Conservation (phyloP, 164 flowering plant genomes). For the Vitis rupestris region DNA sequence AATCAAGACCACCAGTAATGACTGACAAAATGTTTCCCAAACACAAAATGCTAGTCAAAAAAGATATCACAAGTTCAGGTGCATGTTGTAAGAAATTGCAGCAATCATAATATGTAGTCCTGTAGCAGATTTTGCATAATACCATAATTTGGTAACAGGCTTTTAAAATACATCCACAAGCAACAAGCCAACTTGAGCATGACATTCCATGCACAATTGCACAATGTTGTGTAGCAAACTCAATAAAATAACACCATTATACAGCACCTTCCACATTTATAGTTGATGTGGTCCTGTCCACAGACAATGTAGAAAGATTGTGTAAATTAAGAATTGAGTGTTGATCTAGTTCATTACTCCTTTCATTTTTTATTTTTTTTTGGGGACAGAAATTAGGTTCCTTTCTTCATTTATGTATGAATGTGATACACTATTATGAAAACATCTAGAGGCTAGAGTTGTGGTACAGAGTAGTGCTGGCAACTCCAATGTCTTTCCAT, state of each 20-base stretch:
- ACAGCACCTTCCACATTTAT: background rate
- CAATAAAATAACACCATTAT: background rate
- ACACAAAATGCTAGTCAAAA: background rate
- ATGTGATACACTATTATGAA: background rate
- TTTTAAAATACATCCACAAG: background rate
- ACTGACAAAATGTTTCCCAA: constrained; percentile 39
- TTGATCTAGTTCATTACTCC: background rate
- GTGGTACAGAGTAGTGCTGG: background rate
- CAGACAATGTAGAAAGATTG: background rate
- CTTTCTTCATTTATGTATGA: background rate
- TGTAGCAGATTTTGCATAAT: background rate
- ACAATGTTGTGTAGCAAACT: background rate
- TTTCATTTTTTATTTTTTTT: background rate
- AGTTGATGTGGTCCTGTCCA: background rate
- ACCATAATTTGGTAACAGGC: background rate
- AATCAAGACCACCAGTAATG: constrained; percentile 91
- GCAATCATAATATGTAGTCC: too few relatives aligned
- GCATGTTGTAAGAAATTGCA: background rate
- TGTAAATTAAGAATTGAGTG: background rate
- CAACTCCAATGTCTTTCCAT: background rate
- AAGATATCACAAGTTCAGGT: background rate
- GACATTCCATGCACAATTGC: too few relatives aligned
- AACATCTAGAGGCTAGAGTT: background rate
- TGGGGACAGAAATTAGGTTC: background rate
- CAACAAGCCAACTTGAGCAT: too few relatives aligned